Evolutionary conservation across 495 filamentous ascomycete genomes (phyloP), one percentile per base, ranked within the genome.

Genomic region (Chaetomium fimeti): DNA sequence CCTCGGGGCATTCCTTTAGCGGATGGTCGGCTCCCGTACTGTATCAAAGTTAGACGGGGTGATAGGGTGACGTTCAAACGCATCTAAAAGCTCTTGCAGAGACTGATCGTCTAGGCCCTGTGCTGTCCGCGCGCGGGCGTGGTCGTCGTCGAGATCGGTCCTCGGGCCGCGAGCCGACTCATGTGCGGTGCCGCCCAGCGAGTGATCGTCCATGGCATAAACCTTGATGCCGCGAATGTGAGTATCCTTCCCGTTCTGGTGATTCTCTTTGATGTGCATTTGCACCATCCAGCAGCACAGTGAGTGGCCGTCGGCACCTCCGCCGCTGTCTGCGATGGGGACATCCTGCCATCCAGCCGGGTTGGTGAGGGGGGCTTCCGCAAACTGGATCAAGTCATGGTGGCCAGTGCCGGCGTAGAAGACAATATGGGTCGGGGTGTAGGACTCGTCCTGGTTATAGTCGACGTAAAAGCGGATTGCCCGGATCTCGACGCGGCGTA

Each of bases 161-260:
- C 45, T 66, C 49, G 61, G 45, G n/a, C 58, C 63, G n/a, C 59
- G 61, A 11, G 62, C 24, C 12, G 59, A 45, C 0, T 64, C 66
- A 5, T 52, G 29, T 18, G 57, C 38, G 18, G 48, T 42, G 11
- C 49, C 51, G 15, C 67, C 65, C 5, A 66, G 61, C 22, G 75
- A 69, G 15, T 72, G 72, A 32, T 83, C 81, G 59, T 97, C 92
- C 48, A 82, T 76, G 6, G 91, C 90, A 73, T 91, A 98, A 28
- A 98, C 86, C 81, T 97, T 93, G 73, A 98, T 82, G 0, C 91
- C 93, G 43, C 94, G 87, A 47, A 98, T 86, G 82, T 98, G 94
- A 4, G 94, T 98, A 74, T 98, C 94, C 73, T 98, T 98, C 61
- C 94, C 94, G 75, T 98, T 98, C 80, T 98, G 94, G 77, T 98